Conservation (phyloP, 2,329 filamentous ascomycete species). For the Beauveria sp. region DNA sequence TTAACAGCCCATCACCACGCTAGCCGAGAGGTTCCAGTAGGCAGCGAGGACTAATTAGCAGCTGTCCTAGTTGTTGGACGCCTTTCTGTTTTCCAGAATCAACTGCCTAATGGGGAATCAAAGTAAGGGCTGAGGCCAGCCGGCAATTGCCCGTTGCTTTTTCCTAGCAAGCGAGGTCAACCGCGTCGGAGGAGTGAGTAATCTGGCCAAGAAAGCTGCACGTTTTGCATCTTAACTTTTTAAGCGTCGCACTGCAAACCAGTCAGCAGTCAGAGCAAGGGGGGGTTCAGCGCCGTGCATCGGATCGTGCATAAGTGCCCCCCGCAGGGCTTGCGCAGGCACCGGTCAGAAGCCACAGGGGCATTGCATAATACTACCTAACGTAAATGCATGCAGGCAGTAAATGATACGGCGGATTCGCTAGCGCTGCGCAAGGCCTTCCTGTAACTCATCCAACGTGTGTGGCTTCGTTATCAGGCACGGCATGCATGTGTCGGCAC, state of each 20-base stretch:
- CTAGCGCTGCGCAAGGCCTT: not conserved
- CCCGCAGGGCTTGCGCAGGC: not conserved
- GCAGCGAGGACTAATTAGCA: not conserved
- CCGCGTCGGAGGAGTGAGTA: not conserved
- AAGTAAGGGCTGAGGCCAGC: not conserved
- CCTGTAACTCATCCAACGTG: not conserved
- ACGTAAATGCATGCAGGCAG: not conserved
- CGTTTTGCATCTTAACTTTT: not conserved
- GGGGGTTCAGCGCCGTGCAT: constrained; percentile 1
- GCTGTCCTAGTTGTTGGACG: not conserved
- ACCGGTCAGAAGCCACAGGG: not conserved
- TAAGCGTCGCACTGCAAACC: not conserved
- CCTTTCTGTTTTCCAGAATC: not conserved
- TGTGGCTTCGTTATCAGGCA: not conserved
- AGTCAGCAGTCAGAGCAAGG: not conserved
- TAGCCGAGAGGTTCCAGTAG: not conserved
- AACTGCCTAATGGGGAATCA: not conserved
- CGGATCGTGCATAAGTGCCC: constrained; percentile 8
- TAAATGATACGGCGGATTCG: not conserved
- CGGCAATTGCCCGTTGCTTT: not conserved
- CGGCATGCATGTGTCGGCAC: not conserved
- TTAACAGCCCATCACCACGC: not conserved
- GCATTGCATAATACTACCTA: not conserved
- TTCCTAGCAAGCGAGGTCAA: not conserved
- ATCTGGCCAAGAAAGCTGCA: not conserved